Evolutionary conservation across 805 yeast species (phyloP).

Genomic region (Wickerhamomyces tratensis): DNA sequence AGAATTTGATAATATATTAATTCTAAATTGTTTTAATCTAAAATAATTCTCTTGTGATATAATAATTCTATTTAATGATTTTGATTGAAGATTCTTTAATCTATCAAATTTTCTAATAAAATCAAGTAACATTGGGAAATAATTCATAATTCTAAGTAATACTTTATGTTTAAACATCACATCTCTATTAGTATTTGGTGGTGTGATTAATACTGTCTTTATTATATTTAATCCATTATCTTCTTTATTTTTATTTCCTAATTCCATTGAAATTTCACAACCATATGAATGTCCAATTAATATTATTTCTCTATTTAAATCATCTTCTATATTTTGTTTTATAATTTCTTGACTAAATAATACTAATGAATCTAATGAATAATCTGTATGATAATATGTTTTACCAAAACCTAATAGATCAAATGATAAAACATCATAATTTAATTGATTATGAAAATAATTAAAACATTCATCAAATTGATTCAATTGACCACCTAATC

Average conservation of each 20-base stretch:
- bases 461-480: constrained; percentile 63
- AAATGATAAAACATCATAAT: constrained; percentile 54
- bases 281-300: constrained; percentile 74
- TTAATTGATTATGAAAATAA: constrained; percentile 21
- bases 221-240: constrained; percentile 1
- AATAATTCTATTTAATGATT: constrained; percentile 12
- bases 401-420: constrained; percentile 88
- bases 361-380: constrained; percentile 11
- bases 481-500: constrained; percentile 82
- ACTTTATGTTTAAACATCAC: background rate
- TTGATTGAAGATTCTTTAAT: constrained; percentile 12
- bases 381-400: constrained; percentile 20
- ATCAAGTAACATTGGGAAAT: constrained; percentile 8
- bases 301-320: constrained; percentile 19
- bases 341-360: background rate
- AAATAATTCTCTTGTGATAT: constrained; percentile 6
- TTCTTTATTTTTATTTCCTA: constrained; percentile 24
- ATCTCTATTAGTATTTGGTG: constrained; percentile 28
- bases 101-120: constrained; percentile 17
- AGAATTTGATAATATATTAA: constrained; percentile 14
- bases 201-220: constrained; percentile 34
- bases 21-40: constrained; percentile 18
- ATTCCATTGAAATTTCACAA: constrained; percentile 40
- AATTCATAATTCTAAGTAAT: constrained; percentile 1
- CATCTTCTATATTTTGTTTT: too few relatives aligned